Evolutionary conservation across 2,329 filamentous ascomycete species (phyloP).

Genomic region (Tolypocladium paradoxum): DNA sequence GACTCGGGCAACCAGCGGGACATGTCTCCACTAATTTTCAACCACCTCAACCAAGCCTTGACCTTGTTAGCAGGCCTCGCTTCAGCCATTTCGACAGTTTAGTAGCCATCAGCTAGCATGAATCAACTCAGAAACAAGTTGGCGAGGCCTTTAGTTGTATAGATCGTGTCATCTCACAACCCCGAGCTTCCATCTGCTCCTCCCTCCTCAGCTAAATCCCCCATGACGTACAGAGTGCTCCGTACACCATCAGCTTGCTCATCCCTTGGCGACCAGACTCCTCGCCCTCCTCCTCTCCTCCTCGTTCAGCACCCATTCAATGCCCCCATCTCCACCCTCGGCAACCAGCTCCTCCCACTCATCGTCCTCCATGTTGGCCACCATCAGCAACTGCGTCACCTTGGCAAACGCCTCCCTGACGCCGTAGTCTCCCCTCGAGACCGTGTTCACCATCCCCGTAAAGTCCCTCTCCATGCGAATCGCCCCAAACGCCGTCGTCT

Average conservation of each 20-base stretch:
- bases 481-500: constrained; percentile 71
- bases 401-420: constrained; percentile 67
- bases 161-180: background rate
- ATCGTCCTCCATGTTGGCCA: constrained; percentile 91
- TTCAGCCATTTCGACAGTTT: too few relatives aligned
- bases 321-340: constrained; percentile 45
- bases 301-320: constrained; percentile 59
- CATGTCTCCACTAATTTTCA: background rate
- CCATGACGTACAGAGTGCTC: background rate
- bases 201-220: background rate
- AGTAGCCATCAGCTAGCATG: background rate
- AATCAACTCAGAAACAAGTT: background rate
- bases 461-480: constrained; percentile 79
- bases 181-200: background rate
- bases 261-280: constrained; percentile 43
- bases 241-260: background rate
- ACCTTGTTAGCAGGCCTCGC: too few relatives aligned
- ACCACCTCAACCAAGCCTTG: too few relatives aligned
- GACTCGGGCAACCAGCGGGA: background rate
- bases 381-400: constrained; percentile 70
- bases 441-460: constrained; percentile 57
- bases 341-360: constrained; percentile 73
- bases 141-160: background rate
- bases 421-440: constrained; percentile 62
- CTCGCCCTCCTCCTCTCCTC: constrained; percentile 68